Base-by-base conservation (phyloP, 345 rosid species). In the Angophora floribunda region DNA sequence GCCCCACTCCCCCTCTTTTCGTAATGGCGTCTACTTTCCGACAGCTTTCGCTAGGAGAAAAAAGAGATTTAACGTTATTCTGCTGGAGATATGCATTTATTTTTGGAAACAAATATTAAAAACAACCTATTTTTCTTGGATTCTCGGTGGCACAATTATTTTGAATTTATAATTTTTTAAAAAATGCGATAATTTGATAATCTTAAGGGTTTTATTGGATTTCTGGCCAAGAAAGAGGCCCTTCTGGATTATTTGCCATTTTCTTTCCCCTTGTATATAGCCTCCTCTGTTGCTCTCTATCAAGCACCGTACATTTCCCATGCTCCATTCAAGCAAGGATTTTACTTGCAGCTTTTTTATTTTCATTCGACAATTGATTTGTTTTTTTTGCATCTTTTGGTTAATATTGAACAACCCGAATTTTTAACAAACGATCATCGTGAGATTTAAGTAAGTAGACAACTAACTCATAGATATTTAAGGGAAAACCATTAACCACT, bases 211-310 rank as follows among this genome's bases (percentile, higher is more conserved):
- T 63, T n/a, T 63, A 13, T 14, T 2, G 32, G 41, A n/a, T n/a
- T n/a, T 6, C 12, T 59, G 30, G 30, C 1, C 75, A n/a, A n/a
- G 9, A 63, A n/a, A 28, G 13, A 6, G 70, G 17, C n/a, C 36
- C 1, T 63, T 63, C 1, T 3, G 9, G 4, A 63, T 13, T 63
- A 63, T 63, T 63, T 6, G 13, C n/a, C 9, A 1, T 63, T 13
- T n/a, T 28, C 4, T 63, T 63, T 63, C 67, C 32, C 67, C 26
- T 26, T 26, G 67, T 0, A 26, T 6, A 5, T 26, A 0, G 30
- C 32, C 67, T 59, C 0, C 7, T 26, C 67, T 12, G 26, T 14
- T 12, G 3, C 30, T 59, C 30, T 28, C 7, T 0, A n/a, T 2
- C 67, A 6, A 1, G 11, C 3, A 12, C 67, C 28, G 4, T 30